Evolutionary conservation across 2,329 filamentous ascomycete species (phyloP).

Genomic region (Mycosphaerella sp.): DNA sequence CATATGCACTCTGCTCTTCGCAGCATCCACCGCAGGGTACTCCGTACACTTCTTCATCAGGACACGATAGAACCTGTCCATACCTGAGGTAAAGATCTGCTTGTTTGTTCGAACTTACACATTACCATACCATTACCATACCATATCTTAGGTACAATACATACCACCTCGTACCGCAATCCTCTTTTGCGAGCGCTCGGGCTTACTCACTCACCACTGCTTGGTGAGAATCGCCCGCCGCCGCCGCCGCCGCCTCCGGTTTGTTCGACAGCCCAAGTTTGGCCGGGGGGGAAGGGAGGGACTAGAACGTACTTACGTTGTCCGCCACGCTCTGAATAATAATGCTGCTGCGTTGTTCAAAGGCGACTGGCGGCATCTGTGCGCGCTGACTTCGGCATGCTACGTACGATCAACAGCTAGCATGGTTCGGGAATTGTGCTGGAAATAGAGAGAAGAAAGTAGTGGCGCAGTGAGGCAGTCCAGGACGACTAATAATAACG

Average conservation of each 20-base stretch:
- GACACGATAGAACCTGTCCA: neutral
- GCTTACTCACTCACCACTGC: neutral
- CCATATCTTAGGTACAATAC: too few species aligned
- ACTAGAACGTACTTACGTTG: too few species aligned
- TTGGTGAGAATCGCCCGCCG: neutral
- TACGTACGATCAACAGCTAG: constrained; percentile 18
- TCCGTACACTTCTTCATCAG: neutral
- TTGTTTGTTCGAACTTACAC: too few species aligned
- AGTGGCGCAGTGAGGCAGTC: constrained; percentile 6
- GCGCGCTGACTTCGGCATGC: constrained; percentile 19
- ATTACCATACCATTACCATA: too few species aligned
- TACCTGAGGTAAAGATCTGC: neutral
- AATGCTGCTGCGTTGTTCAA: neutral
- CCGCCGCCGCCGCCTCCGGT: too few species aligned
- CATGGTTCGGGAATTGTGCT: constrained; percentile 18
- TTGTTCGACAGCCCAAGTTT: constrained; percentile 11
- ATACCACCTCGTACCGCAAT: neutral
- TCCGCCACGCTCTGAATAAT: constrained; percentile 14
- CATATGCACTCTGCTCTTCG: constrained; percentile 11
- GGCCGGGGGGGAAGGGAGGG: too few species aligned
- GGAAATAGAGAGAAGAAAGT: neutral
- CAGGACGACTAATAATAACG: constrained; percentile 10
- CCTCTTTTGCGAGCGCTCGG: neutral
- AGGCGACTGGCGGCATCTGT: constrained; percentile 15
- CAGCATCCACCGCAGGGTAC: neutral